phyloP scores from a whole-genome alignment of 768 basidiomycete species.

The Lactarius sp. region DNA sequence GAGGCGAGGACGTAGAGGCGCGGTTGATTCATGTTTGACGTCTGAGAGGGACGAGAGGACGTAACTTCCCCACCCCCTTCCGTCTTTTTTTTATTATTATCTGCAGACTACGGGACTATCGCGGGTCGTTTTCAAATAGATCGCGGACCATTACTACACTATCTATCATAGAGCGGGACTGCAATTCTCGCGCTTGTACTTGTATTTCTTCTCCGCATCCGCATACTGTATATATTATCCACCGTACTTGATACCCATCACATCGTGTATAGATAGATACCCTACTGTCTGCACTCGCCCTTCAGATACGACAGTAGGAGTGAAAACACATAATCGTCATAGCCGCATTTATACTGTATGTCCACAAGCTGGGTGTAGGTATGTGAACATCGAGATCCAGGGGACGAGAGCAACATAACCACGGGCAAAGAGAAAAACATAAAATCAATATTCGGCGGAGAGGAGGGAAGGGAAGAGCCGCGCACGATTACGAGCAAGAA shows the following conservation, averaged over 20 bases:
- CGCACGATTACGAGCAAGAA: background rate
- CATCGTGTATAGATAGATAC: background rate
- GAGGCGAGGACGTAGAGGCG: constrained; percentile 13
- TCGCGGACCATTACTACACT: background rate
- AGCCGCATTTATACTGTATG: background rate
- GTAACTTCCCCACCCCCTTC: background rate
- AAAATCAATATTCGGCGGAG: background rate
- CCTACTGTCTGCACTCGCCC: background rate
- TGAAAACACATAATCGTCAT: background rate
- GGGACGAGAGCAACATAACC: background rate
- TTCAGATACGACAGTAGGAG: background rate
- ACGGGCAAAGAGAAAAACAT: background rate
- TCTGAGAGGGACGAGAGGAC: background rate
- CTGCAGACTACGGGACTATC: background rate
- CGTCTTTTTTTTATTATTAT: constrained; percentile 6
- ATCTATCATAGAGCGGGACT: background rate
- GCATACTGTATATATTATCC: background rate
- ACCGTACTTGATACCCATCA: background rate
- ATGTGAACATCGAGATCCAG: background rate
- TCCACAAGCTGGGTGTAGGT: background rate
- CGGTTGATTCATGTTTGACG: constrained; percentile 1
- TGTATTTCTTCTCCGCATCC: background rate
- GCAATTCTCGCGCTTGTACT: background rate
- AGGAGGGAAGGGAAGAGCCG: background rate
- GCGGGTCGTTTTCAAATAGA: background rate